Evolutionary conservation across 768 basidiomycete species (phyloP).

Genomic region (Amanita phalloides): DNA sequence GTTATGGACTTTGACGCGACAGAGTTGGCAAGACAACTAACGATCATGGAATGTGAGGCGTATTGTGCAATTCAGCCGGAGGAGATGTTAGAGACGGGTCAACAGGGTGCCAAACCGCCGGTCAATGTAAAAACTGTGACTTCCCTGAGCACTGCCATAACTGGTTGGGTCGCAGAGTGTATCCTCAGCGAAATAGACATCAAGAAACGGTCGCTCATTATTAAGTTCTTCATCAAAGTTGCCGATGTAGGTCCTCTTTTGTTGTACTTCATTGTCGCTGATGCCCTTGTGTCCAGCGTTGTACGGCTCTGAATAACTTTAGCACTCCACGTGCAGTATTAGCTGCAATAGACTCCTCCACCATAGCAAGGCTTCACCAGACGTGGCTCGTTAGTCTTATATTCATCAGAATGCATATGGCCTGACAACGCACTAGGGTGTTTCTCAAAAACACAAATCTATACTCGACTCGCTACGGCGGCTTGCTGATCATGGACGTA

Average conservation of each 20-base stretch:
- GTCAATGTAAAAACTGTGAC: slow-evolving; percentile 76
- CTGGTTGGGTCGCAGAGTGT: slow-evolving; percentile 93
- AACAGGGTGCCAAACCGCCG: slow-evolving; percentile 52
- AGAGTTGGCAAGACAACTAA: slow-evolving; percentile 89
- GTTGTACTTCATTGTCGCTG: slow-evolving; percentile 5
- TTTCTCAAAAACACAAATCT: slow-evolving; percentile 76
- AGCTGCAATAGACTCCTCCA: slow-evolving; percentile 92
- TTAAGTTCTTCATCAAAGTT: slow-evolving; percentile 93
- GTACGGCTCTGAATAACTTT: slow-evolving; percentile 75
- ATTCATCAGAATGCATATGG: not conserved
- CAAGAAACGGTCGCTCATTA: slow-evolving; percentile 65
- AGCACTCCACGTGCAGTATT: slow-evolving; percentile 89
- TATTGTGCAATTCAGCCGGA: slow-evolving; percentile 83
- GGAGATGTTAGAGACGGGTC: slow-evolving; percentile 79
- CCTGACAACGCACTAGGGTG: slow-evolving; percentile 34
- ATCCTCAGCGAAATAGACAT: slow-evolving; percentile 86
- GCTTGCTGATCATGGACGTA: slow-evolving; percentile 84
- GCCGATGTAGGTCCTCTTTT: slow-evolving; percentile 56
- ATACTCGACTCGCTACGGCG: slow-evolving; percentile 74
- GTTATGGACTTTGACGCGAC: slow-evolving; percentile 90
- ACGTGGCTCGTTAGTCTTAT: slow-evolving; percentile 78
- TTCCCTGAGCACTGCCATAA: slow-evolving; percentile 83
- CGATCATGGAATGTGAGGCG: slow-evolving; percentile 84
- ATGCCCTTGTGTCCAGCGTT: slow-evolving; percentile 47
- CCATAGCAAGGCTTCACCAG: slow-evolving; percentile 82